phyloP scores from a whole-genome alignment of 1,284 basidiomycete species.

The Ganoderma multipileum region DNA sequence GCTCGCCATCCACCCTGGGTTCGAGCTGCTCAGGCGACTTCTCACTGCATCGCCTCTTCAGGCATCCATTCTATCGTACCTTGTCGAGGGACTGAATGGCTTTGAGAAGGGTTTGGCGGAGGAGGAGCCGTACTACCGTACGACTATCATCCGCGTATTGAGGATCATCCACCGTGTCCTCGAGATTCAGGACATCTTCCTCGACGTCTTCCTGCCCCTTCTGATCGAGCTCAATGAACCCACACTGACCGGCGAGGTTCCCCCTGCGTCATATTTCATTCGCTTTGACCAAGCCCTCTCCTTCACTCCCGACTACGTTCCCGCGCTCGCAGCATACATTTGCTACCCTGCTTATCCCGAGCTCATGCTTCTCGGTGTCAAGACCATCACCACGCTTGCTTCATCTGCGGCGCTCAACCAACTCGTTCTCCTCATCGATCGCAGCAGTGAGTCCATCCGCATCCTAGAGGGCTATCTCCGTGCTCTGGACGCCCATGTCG shows the following conservation, averaged over 20 bases:
- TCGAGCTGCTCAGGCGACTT: slow-evolving; percentile 84
- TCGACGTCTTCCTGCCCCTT: slow-evolving; percentile 87
- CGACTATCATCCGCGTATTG: slow-evolving; percentile 82
- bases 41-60: slow-evolving; percentile 79
- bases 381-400: slow-evolving; percentile 79
- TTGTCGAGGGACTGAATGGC: slow-evolving; percentile 79
- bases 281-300: slow-evolving; percentile 85
- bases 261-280: slow-evolving; percentile 73
- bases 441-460: slow-evolving; percentile 85
- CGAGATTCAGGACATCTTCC: slow-evolving; percentile 88
- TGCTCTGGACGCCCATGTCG: slow-evolving; percentile 69
- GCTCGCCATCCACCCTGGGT: slow-evolving; percentile 84
- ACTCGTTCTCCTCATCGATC: slow-evolving; percentile 82
- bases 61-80: slow-evolving; percentile 75
- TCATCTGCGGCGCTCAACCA: slow-evolving; percentile 64
- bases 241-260: slow-evolving; percentile 57
- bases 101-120: slow-evolving; percentile 76
- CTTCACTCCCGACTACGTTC: slow-evolving; percentile 78
- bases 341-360: slow-evolving; percentile 76
- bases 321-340: slow-evolving; percentile 86
- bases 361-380: slow-evolving; percentile 81
- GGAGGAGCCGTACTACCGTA: slow-evolving; percentile 74
- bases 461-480: slow-evolving; percentile 84
- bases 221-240: slow-evolving; percentile 71
- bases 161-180: slow-evolving; percentile 86